Base-by-base conservation (phyloP, 805 yeast species). In the Sugiyamaella boreocaroliniensis region DNA sequence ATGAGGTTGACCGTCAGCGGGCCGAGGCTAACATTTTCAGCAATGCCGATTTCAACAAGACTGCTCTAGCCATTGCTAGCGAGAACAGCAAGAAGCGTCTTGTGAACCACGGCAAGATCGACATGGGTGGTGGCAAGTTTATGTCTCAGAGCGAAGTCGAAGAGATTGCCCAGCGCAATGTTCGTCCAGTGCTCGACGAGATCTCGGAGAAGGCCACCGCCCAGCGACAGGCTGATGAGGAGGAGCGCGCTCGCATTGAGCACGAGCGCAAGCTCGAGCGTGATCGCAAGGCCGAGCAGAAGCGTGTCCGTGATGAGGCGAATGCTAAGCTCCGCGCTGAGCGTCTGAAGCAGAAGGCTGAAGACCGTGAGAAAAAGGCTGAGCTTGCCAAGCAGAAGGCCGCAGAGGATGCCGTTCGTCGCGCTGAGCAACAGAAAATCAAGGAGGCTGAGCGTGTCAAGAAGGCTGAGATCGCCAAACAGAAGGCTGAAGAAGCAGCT, bases 51-150 rank as follows among this genome's bases (percentile, higher is more conserved):
- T 76, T 72, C 64, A 88, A 88, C 71, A 80, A 81, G 57, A 78
- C 78, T 58, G 97, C 97, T 1, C 76, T 85, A 50, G 82, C 83
- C 29, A 71, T 86, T 56, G 97, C 97, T 1, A 86, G 85, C 65
- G 77, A 78, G 56, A 81, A 81, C 61, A 73, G 78, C 46, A 79
- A 78, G 48, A 81, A 79, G 64, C 77, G 92, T 62, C 64, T 77
- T 47, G 73, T 75, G 56, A 65, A 72, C 56, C 65, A 61, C 48
- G 81, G 82, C 58, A 79, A 83, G 66, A 73, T 89, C 61, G 76
- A 88, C 63, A 71, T 92, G 57, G 99, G 99, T 55, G 96, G 95
- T 57, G 98, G 97, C 1, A 75, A 87, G 53, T 79, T 77, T 63
- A 80, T 92, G 77, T 75, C 86, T 41, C 85, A 78, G 55, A 77